Conservation (phyloP, 805 yeast genomes). For the Hanseniaspora taiwanica region DNA sequence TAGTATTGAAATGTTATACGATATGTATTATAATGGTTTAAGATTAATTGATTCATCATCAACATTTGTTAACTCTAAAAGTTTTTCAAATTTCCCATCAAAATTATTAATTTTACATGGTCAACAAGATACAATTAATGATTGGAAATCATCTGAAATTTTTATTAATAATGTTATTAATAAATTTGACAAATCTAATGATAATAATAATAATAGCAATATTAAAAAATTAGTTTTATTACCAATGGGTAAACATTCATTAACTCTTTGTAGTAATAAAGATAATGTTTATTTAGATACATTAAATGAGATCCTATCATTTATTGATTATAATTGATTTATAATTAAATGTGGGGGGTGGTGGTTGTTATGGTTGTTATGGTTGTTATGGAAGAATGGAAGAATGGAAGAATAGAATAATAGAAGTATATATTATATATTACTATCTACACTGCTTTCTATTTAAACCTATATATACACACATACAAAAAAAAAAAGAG, state of each 20-base stretch:
- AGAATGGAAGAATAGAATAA: too few species aligned
- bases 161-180: slow-evolving; percentile 28
- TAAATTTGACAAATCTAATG: too few species aligned
- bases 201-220: not conserved
- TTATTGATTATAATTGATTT: too few species aligned
- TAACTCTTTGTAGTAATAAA: not conserved
- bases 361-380: too few species aligned
- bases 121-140: slow-evolving; percentile 47
- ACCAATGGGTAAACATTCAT: slow-evolving; percentile 20
- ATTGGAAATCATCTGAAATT: slow-evolving; percentile 31
- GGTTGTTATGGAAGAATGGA: too few species aligned
- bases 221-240: slow-evolving; percentile 10
- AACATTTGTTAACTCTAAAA: not conserved
- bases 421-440: too few species aligned
- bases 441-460: too few species aligned
- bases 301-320: not conserved
- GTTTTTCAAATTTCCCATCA: slow-evolving; percentile 24
- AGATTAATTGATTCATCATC: slow-evolving; percentile 24
- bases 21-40: slow-evolving; percentile 52
- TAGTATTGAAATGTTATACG: slow-evolving; percentile 42
- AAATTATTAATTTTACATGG: slow-evolving; percentile 54
- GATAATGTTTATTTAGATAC: not conserved
- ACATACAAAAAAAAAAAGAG: too few species aligned
- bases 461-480: too few species aligned
- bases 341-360: not conserved